Evolutionary conservation across 1,284 basidiomycete genomes (phyloP).

Genomic region (Apiotrichum domesticum): DNA sequence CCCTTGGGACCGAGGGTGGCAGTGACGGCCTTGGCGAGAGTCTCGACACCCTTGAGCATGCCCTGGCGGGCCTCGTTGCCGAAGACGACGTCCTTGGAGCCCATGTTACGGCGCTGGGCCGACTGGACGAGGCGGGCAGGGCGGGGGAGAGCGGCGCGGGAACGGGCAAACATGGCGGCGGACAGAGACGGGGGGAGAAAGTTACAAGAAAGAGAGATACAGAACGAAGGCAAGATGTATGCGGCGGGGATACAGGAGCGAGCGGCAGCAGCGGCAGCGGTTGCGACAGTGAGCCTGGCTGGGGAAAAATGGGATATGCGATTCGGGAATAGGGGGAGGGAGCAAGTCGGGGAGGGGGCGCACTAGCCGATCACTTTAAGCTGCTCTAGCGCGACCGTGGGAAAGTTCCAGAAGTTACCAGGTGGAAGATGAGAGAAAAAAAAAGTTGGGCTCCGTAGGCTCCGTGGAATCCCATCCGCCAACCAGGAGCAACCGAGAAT

Average conservation of each 20-base stretch:
- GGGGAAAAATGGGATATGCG: conserved; percentile 7
- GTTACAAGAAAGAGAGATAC: background rate
- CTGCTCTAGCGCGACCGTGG: conserved; percentile 3
- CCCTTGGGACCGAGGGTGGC: conserved; percentile 97
- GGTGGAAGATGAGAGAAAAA: conserved; percentile 6
- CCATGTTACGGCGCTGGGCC: conserved; percentile 54
- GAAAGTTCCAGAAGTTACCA: conserved; percentile 13
- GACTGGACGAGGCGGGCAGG: conserved; percentile 50
- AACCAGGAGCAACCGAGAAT: background rate
- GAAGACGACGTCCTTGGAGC: conserved; percentile 93
- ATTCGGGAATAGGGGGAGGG: background rate
- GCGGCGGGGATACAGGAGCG: background rate
- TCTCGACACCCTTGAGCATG: conserved; percentile 92
- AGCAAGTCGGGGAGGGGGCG: too few relatives aligned
- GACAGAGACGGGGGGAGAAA: conserved; percentile 2
- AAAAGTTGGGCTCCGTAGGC: background rate
- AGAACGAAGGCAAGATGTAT: background rate
- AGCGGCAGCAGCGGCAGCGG: background rate
- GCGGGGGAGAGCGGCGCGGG: conserved; percentile 48
- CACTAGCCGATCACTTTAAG: too few relatives aligned
- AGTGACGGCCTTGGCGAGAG: conserved; percentile 89
- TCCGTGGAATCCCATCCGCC: too few relatives aligned
- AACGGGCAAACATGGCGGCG: conserved; percentile 27
- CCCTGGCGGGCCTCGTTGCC: conserved; percentile 89
- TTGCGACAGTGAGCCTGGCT: background rate